Base-by-base conservation (phyloP, 176 grass and related monocot species). In the Carex littledalei region DNA sequence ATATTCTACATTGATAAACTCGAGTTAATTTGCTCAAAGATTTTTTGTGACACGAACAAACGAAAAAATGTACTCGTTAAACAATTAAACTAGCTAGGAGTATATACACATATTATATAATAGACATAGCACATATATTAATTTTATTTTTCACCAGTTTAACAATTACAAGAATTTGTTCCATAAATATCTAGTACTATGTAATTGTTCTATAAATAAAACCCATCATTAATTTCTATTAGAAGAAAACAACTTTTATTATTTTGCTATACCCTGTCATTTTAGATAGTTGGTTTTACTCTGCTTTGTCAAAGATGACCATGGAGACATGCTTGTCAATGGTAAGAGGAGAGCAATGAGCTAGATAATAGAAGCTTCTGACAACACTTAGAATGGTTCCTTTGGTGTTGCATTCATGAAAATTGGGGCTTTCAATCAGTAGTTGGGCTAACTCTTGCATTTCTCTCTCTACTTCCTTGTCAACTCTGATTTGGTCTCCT, bases 281-380 rank as follows among this genome's bases (percentile, higher is more conserved):
- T 59, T 77, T 74, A 17, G 7, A 24, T 61, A 18, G 12, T 65
- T 67, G 12, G 65, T 76, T 50, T 61, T 81, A 86, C 35, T 21
- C 16, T 2, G 54, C 85, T 86, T 55, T 81, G 14, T 86, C 60
- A 37, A 86, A 86, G 73, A 86, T 43, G n/a, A 81, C 85, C 75
- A 80, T 86, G 14, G 85, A 86, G 63, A 86, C 71, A 72, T 86
- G 85, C 75, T 65, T 58, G 52, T 81, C 64, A 43, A 86, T 16
- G 54, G 85, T 86, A 37, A 24, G 49, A 24, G 73, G 21, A 54
- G 85, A 12, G 60, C 85, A 86, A 81, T 81, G 75, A n/a, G 85
- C 85, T 21, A 86, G 62, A 67, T 86, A 86, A 55, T 59, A 86
- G 14, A 60, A 86, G 75, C 85, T 86, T 67, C 71, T 86, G 20